Conservation (phyloP, 495 filamentous ascomycete genomes). For the Lophiostoma macrostomum region DNA sequence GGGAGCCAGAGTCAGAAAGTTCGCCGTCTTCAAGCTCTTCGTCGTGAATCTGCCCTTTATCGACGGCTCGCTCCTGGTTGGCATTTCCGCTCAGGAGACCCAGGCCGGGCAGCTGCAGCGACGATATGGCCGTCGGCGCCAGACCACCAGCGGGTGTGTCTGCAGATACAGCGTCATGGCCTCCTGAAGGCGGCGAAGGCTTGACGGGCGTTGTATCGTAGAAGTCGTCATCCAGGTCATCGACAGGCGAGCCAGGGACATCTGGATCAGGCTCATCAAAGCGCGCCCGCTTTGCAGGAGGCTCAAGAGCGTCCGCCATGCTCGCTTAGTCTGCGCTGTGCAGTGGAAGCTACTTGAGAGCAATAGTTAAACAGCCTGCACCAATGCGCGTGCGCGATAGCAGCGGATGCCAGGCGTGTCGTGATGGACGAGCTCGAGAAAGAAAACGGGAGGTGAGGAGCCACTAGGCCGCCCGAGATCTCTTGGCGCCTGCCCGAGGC, state of each 20-base stretch:
- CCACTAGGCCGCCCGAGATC: no score
- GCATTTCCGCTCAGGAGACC: conserved; percentile 12
- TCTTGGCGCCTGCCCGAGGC: no score
- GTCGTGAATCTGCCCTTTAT: background rate
- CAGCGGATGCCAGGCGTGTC: background rate
- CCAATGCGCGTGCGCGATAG: background rate
- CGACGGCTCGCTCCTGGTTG: conserved; percentile 4
- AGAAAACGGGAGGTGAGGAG: background rate
- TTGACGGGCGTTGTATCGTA: conserved; percentile 26
- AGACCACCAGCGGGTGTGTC: conserved; percentile 5
- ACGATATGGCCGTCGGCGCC: background rate
- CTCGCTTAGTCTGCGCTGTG: conserved; percentile 1
- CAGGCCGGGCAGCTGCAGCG: conserved; percentile 22
- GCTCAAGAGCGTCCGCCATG: conserved; percentile 25
- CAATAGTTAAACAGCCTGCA: background rate
- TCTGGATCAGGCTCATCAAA: conserved; percentile 21
- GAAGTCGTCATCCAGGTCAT: conserved; percentile 34
- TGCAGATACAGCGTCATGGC: background rate
- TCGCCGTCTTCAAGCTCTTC: background rate
- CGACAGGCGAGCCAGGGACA: conserved; percentile 25
- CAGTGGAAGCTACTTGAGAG: background rate
- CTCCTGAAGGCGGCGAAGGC: conserved; percentile 1
- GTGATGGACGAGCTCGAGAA: background rate
- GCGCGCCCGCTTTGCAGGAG: conserved; percentile 31
- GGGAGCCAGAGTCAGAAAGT: conserved; percentile 7